Conservation (phyloP, 345 rosid genomes). For the Cardamine occulta region DNA sequence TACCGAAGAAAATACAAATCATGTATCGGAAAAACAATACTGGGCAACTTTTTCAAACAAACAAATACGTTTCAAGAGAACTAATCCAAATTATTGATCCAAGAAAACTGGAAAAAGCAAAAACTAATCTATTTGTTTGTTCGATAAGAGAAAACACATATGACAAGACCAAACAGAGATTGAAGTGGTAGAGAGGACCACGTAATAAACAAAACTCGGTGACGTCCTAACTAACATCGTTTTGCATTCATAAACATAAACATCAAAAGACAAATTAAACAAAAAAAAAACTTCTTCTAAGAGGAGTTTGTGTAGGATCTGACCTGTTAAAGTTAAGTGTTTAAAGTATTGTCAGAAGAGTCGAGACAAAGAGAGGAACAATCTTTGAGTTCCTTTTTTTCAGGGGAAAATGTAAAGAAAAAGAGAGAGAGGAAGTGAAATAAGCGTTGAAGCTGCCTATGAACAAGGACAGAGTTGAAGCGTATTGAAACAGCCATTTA, state of each 20-base stretch:
- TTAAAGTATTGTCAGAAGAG: conserved; percentile 9
- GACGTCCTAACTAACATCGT: conserved; percentile 17
- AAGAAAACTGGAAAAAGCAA: conserved; percentile 19
- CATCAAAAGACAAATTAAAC: not conserved
- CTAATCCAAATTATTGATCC: conserved; percentile 16
- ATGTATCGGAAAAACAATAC: not conserved
- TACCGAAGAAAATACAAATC: not conserved
- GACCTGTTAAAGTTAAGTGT: conserved; percentile 15
- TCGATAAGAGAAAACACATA: not conserved
- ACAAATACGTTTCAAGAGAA: conserved; percentile 1
- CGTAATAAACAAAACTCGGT: not conserved
- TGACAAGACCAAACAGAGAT: conserved; percentile 18
- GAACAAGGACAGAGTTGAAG: conserved; percentile 32
- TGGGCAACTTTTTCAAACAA: not conserved
- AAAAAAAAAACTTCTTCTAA: conserved; percentile 22
- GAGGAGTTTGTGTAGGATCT: conserved; percentile 1
- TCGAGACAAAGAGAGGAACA: not conserved
- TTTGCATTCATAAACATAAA: conserved; percentile 15
- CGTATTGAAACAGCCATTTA: conserved; percentile 30
- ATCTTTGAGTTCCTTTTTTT: not conserved
- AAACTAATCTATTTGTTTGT: not conserved
- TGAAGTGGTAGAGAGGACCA: conserved; percentile 20
- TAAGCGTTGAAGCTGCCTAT: conserved; percentile 27
- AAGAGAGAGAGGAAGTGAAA: conserved; percentile 12
- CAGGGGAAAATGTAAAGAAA: not conserved